phyloP scores from a whole-genome alignment of 192 early-diverging fungal genomes.

The Entomortierella beljakovae region DNA sequence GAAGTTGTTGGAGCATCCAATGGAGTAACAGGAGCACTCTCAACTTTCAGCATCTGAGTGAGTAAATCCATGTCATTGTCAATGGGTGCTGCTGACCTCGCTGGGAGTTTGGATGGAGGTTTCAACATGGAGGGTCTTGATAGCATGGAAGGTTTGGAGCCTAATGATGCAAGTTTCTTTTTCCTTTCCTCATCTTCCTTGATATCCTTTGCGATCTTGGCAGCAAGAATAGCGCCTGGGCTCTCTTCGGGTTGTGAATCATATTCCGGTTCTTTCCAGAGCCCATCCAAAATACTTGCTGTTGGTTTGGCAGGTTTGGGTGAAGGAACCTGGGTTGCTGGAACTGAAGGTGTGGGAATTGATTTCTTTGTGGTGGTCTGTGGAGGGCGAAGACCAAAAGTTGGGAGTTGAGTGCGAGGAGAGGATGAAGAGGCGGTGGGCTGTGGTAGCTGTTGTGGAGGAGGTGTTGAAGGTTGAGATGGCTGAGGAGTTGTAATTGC shows the following conservation, averaged over 20 bases:
- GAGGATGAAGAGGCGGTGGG: not conserved
- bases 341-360: not conserved
- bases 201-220: conserved; percentile 31
- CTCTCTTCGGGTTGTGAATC: conserved; percentile 37
- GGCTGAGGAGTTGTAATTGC: conserved; percentile 3
- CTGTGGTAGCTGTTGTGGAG: conserved; percentile 3
- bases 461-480: conserved; percentile 3
- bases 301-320: conserved; percentile 5
- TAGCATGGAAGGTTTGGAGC: conserved; percentile 21
- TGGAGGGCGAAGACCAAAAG: conserved; percentile 25
- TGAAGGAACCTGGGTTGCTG: not conserved
- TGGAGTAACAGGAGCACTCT: conserved; percentile 5
- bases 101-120: conserved; percentile 18
- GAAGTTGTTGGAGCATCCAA: conserved; percentile 10
- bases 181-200: conserved; percentile 32
- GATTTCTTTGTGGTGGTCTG: conserved; percentile 17
- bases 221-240: conserved; percentile 42
- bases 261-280: conserved; percentile 22
- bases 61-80: not conserved
- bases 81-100: conserved; percentile 1
- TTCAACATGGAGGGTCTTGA: too few species aligned
- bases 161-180: conserved; percentile 3
- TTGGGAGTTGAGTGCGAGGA: not conserved
- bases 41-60: conserved; percentile 22
- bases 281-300: conserved; percentile 39